Conservation (phyloP, 2,329 filamentous ascomycete genomes). For the Alternaria brassicae region DNA sequence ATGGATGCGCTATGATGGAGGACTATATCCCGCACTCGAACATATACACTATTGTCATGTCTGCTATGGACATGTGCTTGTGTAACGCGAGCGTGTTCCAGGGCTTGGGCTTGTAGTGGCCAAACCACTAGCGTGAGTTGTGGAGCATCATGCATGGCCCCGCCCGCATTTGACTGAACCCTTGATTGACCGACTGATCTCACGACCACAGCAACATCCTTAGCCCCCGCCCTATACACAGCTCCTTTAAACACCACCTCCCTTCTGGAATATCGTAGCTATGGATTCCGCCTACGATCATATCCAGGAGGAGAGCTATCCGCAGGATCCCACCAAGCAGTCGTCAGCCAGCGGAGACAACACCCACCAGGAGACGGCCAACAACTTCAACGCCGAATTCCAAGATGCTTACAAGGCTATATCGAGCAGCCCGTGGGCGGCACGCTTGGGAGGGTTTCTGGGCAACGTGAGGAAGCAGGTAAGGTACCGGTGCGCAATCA, state of each 20-base stretch:
- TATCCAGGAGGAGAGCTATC: constrained; percentile 80
- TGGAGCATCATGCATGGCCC: constrained; percentile 23
- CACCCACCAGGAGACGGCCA: constrained; percentile 41
- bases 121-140: constrained; percentile 21
- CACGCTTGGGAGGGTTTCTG: constrained; percentile 84
- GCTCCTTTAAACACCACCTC: neutral
- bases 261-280: constrained; percentile 11
- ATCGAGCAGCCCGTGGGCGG: constrained; percentile 89
- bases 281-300: constrained; percentile 99
- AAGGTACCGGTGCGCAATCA: constrained; percentile 32
- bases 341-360: constrained; percentile 57
- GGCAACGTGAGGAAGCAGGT: constrained; percentile 94
- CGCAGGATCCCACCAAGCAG: constrained; percentile 58
- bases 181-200: constrained; percentile 17
- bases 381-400: constrained; percentile 81
- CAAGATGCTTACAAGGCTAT: constrained; percentile 96
- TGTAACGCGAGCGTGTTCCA: constrained; percentile 13
- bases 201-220: constrained; percentile 12
- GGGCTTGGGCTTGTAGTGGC: constrained; percentile 16
- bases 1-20: neutral
- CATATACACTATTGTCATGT: neutral
- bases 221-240: constrained; percentile 16
- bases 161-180: constrained; percentile 14
- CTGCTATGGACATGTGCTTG: neutral
- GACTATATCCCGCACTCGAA: neutral